phyloP scores from a whole-genome alignment of 2,329 filamentous ascomycete species.

The Colletotrichum sp. region DNA sequence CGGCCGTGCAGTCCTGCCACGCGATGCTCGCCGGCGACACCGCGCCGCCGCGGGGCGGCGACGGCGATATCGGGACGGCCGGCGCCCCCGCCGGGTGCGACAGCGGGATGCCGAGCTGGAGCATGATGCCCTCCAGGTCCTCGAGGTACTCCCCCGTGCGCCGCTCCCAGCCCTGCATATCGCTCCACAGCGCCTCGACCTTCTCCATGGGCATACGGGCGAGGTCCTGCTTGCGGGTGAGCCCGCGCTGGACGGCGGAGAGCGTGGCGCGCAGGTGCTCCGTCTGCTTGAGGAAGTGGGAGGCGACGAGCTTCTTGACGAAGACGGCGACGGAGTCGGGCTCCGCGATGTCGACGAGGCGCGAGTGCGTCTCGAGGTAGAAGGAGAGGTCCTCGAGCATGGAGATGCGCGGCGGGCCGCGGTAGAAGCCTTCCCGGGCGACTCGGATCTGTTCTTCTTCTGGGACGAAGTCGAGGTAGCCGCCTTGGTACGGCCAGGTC shows the following conservation, averaged over 20 bases:
- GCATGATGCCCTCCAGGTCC: conserved; percentile 27
- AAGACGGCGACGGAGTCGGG: conserved; percentile 22
- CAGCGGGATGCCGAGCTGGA: conserved; percentile 26
- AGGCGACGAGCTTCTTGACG: conserved; percentile 26
- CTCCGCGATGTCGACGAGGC: conserved; percentile 2
- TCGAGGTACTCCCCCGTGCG: conserved; percentile 28
- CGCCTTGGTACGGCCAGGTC: conserved; percentile 24
- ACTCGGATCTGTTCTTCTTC: conserved; percentile 18
- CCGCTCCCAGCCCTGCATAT: conserved; percentile 28
- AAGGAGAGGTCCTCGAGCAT: conserved; percentile 27
- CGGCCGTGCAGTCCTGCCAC: conserved; percentile 22
- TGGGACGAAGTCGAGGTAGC: conserved; percentile 29
- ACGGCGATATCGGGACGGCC: neutral
- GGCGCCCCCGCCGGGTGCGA: neutral
- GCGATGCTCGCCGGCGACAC: neutral
- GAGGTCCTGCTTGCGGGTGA: conserved; percentile 28
- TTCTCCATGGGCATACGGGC: conserved; percentile 20
- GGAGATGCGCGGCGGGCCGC: conserved; percentile 22
- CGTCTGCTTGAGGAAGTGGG: conserved; percentile 26
- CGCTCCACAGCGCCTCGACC: conserved; percentile 29
- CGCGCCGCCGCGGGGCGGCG: neutral
- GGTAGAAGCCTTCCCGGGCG: neutral
- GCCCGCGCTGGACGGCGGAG: conserved; percentile 24
- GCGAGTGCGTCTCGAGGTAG: conserved; percentile 24
- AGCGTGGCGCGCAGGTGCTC: conserved; percentile 25